phyloP scores from a whole-genome alignment of 1,284 basidiomycete genomes.

The Phaffia rhodozyma region DNA sequence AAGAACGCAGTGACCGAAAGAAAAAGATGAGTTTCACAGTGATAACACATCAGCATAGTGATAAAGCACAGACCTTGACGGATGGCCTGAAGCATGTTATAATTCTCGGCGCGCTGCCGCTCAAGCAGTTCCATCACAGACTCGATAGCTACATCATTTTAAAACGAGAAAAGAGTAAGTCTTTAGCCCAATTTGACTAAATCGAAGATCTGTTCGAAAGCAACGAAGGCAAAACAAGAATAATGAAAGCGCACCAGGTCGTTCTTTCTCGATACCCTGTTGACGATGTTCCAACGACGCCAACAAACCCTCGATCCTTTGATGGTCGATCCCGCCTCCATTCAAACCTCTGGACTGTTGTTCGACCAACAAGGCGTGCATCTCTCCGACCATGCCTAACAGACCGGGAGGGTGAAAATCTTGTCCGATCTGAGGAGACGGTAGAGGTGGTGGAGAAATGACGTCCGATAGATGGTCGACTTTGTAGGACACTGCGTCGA shows the following conservation, averaged over 20 bases:
- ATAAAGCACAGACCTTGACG: neutral
- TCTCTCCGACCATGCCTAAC: conserved; percentile 7
- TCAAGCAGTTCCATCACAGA: conserved; percentile 1
- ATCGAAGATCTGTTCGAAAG: too few species aligned
- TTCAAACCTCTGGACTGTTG: conserved; percentile 18
- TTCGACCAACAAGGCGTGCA: neutral
- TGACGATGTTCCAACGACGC: conserved; percentile 30
- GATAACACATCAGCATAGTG: neutral
- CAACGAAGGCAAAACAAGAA: neutral
- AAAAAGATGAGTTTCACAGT: neutral
- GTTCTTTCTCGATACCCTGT: conserved; percentile 19
- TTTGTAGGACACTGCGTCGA: conserved; percentile 48
- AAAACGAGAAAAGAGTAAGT: too few species aligned
- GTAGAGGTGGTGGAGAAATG: conserved; percentile 19
- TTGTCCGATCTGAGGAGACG: conserved; percentile 12
- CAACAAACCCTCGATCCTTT: conserved; percentile 30
- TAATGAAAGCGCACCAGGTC: neutral
- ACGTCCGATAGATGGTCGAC: conserved; percentile 50
- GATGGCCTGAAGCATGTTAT: conserved; percentile 6
- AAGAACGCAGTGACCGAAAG: neutral
- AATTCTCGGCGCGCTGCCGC: conserved; percentile 5
- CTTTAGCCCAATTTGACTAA: too few species aligned
- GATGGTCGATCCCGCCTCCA: conserved; percentile 24
- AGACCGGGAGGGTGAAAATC: conserved; percentile 18
- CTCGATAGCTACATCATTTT: neutral